Base-by-base conservation (phyloP, 2,329 filamentous ascomycete species). In the Ciborinia camelliae region DNA sequence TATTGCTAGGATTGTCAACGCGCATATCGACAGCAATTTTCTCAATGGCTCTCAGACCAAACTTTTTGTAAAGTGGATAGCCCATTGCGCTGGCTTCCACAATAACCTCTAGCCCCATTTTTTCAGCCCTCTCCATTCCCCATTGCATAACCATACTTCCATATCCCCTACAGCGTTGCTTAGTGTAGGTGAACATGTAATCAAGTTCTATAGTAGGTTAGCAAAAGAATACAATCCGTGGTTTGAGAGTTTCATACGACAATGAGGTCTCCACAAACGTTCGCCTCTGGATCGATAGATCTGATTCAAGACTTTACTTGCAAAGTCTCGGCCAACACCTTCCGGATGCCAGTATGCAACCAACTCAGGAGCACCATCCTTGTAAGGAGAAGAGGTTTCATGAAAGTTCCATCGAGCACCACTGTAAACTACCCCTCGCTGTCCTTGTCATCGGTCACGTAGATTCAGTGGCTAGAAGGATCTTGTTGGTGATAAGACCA, bases 101-200 rank as follows among this genome's bases (percentile, higher is more conserved):
- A 6, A 39, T 14, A 9, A 55, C 39, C 26, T 55, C 30, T 18
- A 43, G 3, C 10, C 41, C 37, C 30, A 63, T 37, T 47, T 37
- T 30, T 1, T 39, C 51, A 4, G 51, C 50, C 28, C n/a, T 32
- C 18, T 41, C 50, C 30, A 55, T 53, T 20, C 51, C 51, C 28
- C 51, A 57, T 35, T 57, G 32, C 50, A 63, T 47, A 28, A 63
- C 37, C 20, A 55, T 28, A 20, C 35, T 37, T 2, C 32, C 61
- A 23, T 52, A 30, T 3, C 51, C 61, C 18, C 48, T 14, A 6
- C 39, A 20, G 7, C 50, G 28, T 9, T 63, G 39, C 5, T 47
- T 55, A 2, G 51, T 18, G n/a, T 63, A 26, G 9, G 61, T 57
- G 30, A 52, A 54, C 51, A 57, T 57, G 2, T n/a, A 23, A 23